Evolutionary conservation across 495 filamentous ascomycete species (phyloP).

Genomic region (Hypoxylon rickii): DNA sequence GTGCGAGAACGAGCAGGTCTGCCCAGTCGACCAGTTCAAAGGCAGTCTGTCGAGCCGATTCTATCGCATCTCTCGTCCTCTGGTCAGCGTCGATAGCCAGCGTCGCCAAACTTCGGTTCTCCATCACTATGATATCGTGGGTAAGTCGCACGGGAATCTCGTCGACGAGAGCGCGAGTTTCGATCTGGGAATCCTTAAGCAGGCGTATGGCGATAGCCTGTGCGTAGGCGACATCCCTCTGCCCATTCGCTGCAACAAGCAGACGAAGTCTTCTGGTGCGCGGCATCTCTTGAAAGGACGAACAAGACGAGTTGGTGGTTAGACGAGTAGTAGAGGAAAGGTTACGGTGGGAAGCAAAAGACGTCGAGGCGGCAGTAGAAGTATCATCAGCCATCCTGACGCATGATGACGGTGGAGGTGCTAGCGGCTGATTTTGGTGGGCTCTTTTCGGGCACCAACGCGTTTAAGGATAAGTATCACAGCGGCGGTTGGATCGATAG

Average conservation of each 20-base stretch:
- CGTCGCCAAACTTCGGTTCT: slow-evolving; percentile 46
- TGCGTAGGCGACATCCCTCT: slow-evolving; percentile 55
- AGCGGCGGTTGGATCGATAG: slow-evolving; percentile 3
- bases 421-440: slow-evolving; percentile 12
- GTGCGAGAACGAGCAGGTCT: slow-evolving; percentile 80
- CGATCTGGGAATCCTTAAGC: slow-evolving; percentile 58
- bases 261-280: slow-evolving; percentile 52
- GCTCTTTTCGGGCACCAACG: slow-evolving; percentile 22
- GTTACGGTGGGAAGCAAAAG: slow-evolving; percentile 10
- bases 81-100: slow-evolving; percentile 34
- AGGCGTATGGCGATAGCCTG: slow-evolving; percentile 59
- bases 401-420: slow-evolving; percentile 24
- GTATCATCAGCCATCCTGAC: slow-evolving; percentile 35
- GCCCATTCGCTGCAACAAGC: slow-evolving; percentile 57
- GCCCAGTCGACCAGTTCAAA: slow-evolving; percentile 82
- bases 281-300: slow-evolving; percentile 48
- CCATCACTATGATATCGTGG: slow-evolving; percentile 55
- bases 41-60: slow-evolving; percentile 56
- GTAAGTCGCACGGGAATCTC: slow-evolving; percentile 55
- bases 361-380: slow-evolving; percentile 15
- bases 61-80: slow-evolving; percentile 46
- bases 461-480: slow-evolving; percentile 11
- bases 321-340: slow-evolving; percentile 17
- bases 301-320: slow-evolving; percentile 35
- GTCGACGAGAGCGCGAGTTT: slow-evolving; percentile 59